phyloP scores from a whole-genome alignment of 2,329 filamentous ascomycete species.

The Pestalotiopsis sp. region DNA sequence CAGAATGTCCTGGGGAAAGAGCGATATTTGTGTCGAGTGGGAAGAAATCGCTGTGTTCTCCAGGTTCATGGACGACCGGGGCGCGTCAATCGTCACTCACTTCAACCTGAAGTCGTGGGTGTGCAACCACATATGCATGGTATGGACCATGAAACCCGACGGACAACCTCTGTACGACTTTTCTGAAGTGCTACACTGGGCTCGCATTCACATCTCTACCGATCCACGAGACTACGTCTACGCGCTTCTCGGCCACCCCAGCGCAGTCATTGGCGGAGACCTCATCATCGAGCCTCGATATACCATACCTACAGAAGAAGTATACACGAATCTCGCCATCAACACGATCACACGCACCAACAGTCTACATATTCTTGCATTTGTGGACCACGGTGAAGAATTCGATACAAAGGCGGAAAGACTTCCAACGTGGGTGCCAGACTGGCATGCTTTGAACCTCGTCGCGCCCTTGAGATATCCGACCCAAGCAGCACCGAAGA shows the following conservation, averaged over 20 bases:
- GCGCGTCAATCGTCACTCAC: neutral
- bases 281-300: slow-evolving; percentile 9
- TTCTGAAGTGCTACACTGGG: slow-evolving; percentile 6
- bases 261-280: neutral
- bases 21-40: neutral
- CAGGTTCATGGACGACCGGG: slow-evolving; percentile 1
- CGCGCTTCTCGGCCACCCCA: slow-evolving; percentile 7
- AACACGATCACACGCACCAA: neutral
- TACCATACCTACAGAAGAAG: neutral
- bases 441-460: slow-evolving; percentile 2
- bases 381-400: slow-evolving; percentile 8
- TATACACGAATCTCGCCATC: slow-evolving; percentile 2
- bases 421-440: slow-evolving; percentile 5
- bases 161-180: neutral
- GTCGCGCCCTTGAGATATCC: slow-evolving; percentile 9
- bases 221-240: slow-evolving; percentile 12
- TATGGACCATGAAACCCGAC: slow-evolving; percentile 8
- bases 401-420: neutral
- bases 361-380: slow-evolving; percentile 4
- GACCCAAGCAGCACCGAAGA: slow-evolving; percentile 1
- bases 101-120: slow-evolving; percentile 11
- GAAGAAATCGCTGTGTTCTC: slow-evolving; percentile 1
- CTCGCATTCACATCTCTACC: slow-evolving; percentile 9
- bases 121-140: slow-evolving; percentile 6
- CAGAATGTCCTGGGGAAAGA: neutral